These are phyloP conservation scores for Cladosporium phlei DNA, from an alignment of 2,329 filamentous ascomycete species.

Conservation along the genomic window DNA sequence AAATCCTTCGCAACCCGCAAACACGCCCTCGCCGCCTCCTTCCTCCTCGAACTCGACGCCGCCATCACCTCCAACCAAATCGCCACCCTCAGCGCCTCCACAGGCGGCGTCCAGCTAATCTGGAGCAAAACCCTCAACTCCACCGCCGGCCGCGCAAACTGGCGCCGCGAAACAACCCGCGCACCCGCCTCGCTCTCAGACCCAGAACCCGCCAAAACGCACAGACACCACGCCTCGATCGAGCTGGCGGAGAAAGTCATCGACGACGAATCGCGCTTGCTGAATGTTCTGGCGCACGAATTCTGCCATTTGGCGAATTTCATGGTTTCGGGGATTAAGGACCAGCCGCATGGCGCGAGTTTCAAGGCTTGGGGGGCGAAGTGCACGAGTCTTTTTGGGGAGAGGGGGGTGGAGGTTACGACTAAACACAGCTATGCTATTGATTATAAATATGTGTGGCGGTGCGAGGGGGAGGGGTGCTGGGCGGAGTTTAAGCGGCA, in stretches of 20 bases:
- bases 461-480: constrained; percentile 58
- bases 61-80: constrained; percentile 60
- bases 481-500: constrained; percentile 73
- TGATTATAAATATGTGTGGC: constrained; percentile 88
- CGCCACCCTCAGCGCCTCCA: constrained; percentile 52
- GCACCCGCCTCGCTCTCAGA: constrained; percentile 22
- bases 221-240: constrained; percentile 61
- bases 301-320: constrained; percentile 93
- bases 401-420: constrained; percentile 67
- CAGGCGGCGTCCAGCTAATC: constrained; percentile 65
- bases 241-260: constrained; percentile 89
- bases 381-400: constrained; percentile 54
- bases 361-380: constrained; percentile 72
- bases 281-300: constrained; percentile 93
- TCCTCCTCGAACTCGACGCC: constrained; percentile 65
- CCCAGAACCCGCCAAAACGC: constrained; percentile 21
- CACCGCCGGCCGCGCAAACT: constrained; percentile 62
- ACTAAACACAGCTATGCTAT: constrained; percentile 89
- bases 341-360: constrained; percentile 74
- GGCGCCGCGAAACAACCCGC: constrained; percentile 43
- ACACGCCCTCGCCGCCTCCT: constrained; percentile 57
- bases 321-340: constrained; percentile 71
- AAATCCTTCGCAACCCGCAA: constrained; percentile 62
- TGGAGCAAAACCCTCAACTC: constrained; percentile 78
- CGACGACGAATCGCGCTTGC: constrained; percentile 66